These are phyloP conservation scores for Entomortierella lignicola DNA, from an alignment of 192 early-diverging fungal species.

Conservation along the genomic window DNA sequence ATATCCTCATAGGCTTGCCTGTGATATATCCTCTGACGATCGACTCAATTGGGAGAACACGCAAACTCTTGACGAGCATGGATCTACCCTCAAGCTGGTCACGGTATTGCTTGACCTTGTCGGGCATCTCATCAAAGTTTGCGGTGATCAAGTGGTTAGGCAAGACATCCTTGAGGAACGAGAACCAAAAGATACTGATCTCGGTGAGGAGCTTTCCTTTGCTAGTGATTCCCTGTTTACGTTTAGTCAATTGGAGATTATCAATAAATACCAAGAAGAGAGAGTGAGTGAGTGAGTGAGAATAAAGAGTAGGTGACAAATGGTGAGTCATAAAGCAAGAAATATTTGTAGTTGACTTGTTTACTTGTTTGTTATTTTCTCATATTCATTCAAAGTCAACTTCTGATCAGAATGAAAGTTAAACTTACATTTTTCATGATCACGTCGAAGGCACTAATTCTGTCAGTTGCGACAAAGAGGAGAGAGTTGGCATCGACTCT, in stretches of 20 bases:
- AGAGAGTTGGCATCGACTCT: constrained; percentile 86
- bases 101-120: constrained; percentile 85
- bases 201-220: constrained; percentile 99
- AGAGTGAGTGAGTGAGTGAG: background rate
- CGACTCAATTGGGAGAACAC: constrained; percentile 95
- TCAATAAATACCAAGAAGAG: background rate
- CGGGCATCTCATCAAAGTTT: constrained; percentile 94
- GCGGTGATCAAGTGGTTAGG: constrained; percentile 97
- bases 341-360: too few relatives aligned
- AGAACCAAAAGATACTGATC: constrained; percentile 97
- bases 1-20: constrained; percentile 52
- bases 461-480: constrained; percentile 98
- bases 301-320: background rate
- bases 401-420: constrained; percentile 7
- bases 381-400: too few relatives aligned
- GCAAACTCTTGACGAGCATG: constrained; percentile 92
- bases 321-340: background rate
- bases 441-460: constrained; percentile 98
- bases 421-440: constrained; percentile 93
- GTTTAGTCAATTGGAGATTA: background rate
- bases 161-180: constrained; percentile 86
- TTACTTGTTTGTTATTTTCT: too few relatives aligned
- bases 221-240: constrained; percentile 83
- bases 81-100: constrained; percentile 89
- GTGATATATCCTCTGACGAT: constrained; percentile 99